Base-by-base conservation (phyloP, 2,329 filamentous ascomycete genomes). In the Pseudogymnoascus pannorum region DNA sequence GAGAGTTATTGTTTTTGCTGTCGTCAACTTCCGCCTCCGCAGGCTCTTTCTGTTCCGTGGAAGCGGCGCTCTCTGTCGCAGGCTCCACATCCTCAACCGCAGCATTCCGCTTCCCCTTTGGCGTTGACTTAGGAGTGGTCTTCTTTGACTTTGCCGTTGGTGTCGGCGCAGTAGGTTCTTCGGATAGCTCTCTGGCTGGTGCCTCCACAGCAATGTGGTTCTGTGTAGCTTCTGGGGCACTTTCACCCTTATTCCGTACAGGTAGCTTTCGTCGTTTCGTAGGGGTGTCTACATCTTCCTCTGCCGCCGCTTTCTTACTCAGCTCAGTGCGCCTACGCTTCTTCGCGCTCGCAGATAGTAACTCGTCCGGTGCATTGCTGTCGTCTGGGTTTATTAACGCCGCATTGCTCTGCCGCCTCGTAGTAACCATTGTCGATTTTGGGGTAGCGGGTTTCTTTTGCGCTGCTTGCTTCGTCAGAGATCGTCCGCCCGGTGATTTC, bases 241-340 rank as follows among this genome's bases (percentile, higher is more conserved):
- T 59, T 31, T 65, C 62, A 4, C 62, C 62, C 40, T 67, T 68
- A 51, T 40, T 65, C 20, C 66, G 64, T 2, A 67, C 63, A 20
- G 67, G 66, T 18, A 66, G 44, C 44, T 66, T 71, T 51, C 66
- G 63, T 61, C 66, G 70, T 65, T 69, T 70, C 42, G 65, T 59
- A 22, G 44, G 66, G 14, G 65, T 33, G 20, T 36, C 31, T 11
- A 20, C 60, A 12, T 42, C 42, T 35, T 36, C 60, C n/a, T 54
- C 36, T 14, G 40, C 24, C n/a, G 35, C 42, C 33, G 29, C 60
- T 48, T 59, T 26, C 40, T 58, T 60, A 38, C 51, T 24, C 42
- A 29, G 35, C 60, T 26, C 20, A 61, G 5, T 38, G 51, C 24
- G 61, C 18, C 26, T 58, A 60, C 36, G 66, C 61, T 63, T 63